Percentiles rank a stretch among this genome's conserved stretches.
Evolutionary conservation across 306 rosid species (phyloP).

Genomic region (Elaeagnus macrophylla): DNA sequence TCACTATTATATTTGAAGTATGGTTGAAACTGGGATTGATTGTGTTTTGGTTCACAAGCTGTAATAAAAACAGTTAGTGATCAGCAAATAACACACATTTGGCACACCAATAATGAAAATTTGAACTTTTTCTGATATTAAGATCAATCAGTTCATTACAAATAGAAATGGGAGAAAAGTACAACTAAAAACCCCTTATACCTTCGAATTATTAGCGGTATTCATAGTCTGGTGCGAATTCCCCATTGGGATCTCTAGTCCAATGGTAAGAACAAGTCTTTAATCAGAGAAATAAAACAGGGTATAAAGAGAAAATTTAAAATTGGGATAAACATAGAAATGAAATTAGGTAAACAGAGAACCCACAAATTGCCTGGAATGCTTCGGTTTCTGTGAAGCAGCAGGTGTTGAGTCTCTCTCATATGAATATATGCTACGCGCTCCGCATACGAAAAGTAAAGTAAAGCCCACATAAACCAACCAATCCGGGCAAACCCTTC

Average conservation of each 20-base stretch:
- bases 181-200: background rate
- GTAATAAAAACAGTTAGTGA: constrained; percentile 18
- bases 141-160: background rate
- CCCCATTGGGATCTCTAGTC: constrained; percentile 42
- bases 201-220: constrained; percentile 26
- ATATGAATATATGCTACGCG: constrained; percentile 28
- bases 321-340: constrained; percentile 1
- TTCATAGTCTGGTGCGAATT: constrained; percentile 19
- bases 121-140: background rate
- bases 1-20: constrained; percentile 49
- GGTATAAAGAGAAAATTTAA: background rate
- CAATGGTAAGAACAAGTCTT: constrained; percentile 17
- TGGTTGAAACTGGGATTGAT: constrained; percentile 23
- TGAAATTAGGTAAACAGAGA: too few species aligned
- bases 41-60: constrained; percentile 33
- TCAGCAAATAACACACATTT: background rate
- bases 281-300: constrained; percentile 8
- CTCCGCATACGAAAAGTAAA: constrained; percentile 26
- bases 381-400: constrained; percentile 29
- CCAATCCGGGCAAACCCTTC: constrained; percentile 21
- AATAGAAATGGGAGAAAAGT: background rate
- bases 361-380: constrained; percentile 16
- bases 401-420: constrained; percentile 37
- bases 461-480: constrained; percentile 30
- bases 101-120: background rate